A percentile compares a stretch with the other conserved stretches of the same genome.
phyloP scores from a whole-genome alignment of 345 rosid genomes.

The Reutealis trisperma region DNA sequence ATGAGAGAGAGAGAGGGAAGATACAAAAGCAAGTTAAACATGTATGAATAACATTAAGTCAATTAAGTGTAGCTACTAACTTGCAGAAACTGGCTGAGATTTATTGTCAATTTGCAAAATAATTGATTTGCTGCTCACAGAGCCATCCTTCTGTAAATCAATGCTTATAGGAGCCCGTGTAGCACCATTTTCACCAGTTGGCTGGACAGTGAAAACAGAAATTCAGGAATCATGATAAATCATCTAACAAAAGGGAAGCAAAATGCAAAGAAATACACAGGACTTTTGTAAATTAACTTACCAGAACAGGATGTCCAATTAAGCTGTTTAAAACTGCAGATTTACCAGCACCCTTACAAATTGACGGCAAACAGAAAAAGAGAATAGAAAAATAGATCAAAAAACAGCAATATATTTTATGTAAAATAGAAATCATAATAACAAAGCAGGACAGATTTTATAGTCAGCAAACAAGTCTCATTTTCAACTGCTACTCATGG shows the following conservation, averaged over 20 bases:
- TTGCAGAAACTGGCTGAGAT: constrained; percentile 92
- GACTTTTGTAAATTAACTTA: constrained; percentile 39
- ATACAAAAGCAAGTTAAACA: background rate
- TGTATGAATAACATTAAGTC: background rate
- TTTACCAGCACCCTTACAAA: constrained; percentile 94
- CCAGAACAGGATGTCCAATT: constrained; percentile 94
- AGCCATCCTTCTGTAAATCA: constrained; percentile 65
- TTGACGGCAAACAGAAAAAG: constrained; percentile 10
- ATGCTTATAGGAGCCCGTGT: constrained; percentile 92
- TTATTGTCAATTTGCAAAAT: constrained; percentile 84
- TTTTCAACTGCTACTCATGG: background rate
- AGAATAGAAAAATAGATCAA: background rate
- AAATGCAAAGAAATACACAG: background rate
- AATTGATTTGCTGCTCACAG: constrained; percentile 77
- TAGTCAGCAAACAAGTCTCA: background rate
- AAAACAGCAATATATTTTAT: background rate
- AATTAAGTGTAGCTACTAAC: constrained; percentile 41
- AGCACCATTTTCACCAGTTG: constrained; percentile 99
- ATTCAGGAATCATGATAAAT: background rate
- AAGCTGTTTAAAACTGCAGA: constrained; percentile 92
- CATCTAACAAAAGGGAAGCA: background rate
- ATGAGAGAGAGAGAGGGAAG: too few species aligned
- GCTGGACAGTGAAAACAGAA: constrained; percentile 43
- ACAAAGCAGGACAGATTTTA: background rate
- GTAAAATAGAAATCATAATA: background rate